Evolutionary conservation across 2,329 filamentous ascomycete species (phyloP), one percentile per base, ranked within the genome.

Genomic region (Microdochium paspali): DNA sequence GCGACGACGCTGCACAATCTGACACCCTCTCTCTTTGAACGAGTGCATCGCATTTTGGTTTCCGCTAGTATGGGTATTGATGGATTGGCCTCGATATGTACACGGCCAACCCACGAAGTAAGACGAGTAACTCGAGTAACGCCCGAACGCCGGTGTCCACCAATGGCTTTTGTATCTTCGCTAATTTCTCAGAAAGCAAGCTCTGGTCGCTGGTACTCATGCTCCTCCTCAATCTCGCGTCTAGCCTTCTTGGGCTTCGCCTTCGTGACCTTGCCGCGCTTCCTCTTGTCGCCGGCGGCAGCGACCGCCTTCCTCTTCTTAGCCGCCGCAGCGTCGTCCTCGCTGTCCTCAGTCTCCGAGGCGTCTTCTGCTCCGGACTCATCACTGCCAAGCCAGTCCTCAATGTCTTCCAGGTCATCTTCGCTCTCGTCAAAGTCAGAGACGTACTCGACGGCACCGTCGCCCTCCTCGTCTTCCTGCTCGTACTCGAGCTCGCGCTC

Each of bases 321-420:
- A n/a, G 70, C 68, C 24, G 75, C 73, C 6, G 70, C 70, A 28
- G 79, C 77, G 6, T 74, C 75, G 12, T 81, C 79, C 20, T 79
- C 79, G 39, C 73, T 74, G 15, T 76, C 76, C 2, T 78, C 76
- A 4, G 79, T 78, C 1, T 76, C 77, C 2, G 76, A 72, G 10
- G 78, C 78, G 2, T 79, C 78, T n/a, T 78, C 72, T 6, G 74
- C 72, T 7, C 76, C 76, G 1, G 76, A 76, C 4, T 76, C 76
- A 5, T 80, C 85, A 51, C 82, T 88, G 56, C 84, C 90, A 45
- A 96, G 74, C 91, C 91, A 97, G 61, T 97, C 91, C 66, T 97
- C 87, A 45, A 97, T 79, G 60, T 90, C 86, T 46, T 77, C 81
- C 20, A 88, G 70, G 55, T 89, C 87, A 49, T 88, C 85, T 51